These are phyloP conservation scores for Zygotorulaspora danielsina DNA, from an alignment of 805 yeast species.

Conservation along the genomic window DNA sequence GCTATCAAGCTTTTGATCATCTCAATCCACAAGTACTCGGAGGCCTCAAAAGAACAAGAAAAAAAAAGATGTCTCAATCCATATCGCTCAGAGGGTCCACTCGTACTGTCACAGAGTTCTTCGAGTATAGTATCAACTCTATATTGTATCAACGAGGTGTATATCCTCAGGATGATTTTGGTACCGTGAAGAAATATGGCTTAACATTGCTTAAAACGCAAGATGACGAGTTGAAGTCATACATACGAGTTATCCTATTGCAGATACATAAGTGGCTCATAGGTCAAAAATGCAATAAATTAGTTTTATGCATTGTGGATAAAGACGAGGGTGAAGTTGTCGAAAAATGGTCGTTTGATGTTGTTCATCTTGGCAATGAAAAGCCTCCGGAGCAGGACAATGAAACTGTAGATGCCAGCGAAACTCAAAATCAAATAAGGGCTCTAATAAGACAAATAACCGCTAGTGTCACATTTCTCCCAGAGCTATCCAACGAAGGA, in stretches of 20 bases:
- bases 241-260: constrained; percentile 59
- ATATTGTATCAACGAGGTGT: constrained; percentile 86
- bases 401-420: constrained; percentile 34
- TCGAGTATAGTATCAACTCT: constrained; percentile 73
- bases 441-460: constrained; percentile 84
- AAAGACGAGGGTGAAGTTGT: constrained; percentile 62
- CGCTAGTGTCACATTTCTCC: constrained; percentile 80
- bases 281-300: constrained; percentile 59
- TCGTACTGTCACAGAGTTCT: constrained; percentile 73
- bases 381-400: constrained; percentile 9
- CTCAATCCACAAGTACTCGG: no score
- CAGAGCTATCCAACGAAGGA: constrained; percentile 55
- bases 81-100: constrained; percentile 70
- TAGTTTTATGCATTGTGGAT: constrained; percentile 69
- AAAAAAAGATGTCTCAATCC: constrained; percentile 18
- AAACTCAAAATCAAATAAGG: constrained; percentile 72
- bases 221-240: constrained; percentile 71
- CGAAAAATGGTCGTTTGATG: constrained; percentile 84
- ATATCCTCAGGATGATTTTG: constrained; percentile 83
- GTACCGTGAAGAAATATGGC: constrained; percentile 72
- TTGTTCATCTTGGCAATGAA: constrained; percentile 38
- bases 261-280: constrained; percentile 75
- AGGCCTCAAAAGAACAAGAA: not conserved
- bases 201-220: constrained; percentile 64
- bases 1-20: not conserved